phyloP scores from a whole-genome alignment of 345 rosid genomes.

The Noccaea bulbosa region DNA sequence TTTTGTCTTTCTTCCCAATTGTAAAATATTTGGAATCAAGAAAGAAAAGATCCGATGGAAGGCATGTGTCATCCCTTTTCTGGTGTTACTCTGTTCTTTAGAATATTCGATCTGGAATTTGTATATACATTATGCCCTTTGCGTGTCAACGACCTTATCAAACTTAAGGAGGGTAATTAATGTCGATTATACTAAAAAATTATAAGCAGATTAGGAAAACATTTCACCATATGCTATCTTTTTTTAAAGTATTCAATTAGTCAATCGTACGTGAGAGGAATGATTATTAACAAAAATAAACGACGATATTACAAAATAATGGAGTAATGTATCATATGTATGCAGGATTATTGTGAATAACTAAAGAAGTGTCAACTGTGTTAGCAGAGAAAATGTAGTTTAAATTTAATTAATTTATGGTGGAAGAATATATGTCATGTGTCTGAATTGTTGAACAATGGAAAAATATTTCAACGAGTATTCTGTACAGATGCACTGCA shows the following conservation, averaged over 20 bases:
- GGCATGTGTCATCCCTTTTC: constrained; percentile 42
- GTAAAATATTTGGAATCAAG: constrained; percentile 22
- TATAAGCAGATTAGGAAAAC: not conserved
- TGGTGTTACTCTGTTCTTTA: constrained; percentile 38
- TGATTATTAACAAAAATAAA: not conserved
- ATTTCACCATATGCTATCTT: not conserved
- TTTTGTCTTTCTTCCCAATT: constrained; percentile 14
- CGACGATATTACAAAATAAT: too few species aligned
- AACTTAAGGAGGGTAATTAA: constrained; percentile 32
- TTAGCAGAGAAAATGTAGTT: too few species aligned
- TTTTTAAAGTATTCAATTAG: not conserved
- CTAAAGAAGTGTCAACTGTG: too few species aligned
- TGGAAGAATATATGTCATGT: too few species aligned
- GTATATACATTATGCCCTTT: constrained; percentile 25
- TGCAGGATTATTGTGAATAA: too few species aligned
- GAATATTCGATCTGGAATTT: constrained; percentile 43
- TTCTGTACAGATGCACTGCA: too few species aligned
- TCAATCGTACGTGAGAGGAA: not conserved
- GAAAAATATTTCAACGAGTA: too few species aligned
- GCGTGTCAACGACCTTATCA: constrained; percentile 42
- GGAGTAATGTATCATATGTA: too few species aligned
- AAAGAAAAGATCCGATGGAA: constrained; percentile 20
- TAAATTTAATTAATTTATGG: too few species aligned
- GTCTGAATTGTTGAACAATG: too few species aligned
- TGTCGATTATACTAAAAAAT: constrained; percentile 3